A percentile compares a stretch with the other conserved stretches of the same genome.
These are phyloP conservation scores for Tetraselmis striata DNA, from an alignment of 139 green algal species.

Conservation along the genomic window DNA sequence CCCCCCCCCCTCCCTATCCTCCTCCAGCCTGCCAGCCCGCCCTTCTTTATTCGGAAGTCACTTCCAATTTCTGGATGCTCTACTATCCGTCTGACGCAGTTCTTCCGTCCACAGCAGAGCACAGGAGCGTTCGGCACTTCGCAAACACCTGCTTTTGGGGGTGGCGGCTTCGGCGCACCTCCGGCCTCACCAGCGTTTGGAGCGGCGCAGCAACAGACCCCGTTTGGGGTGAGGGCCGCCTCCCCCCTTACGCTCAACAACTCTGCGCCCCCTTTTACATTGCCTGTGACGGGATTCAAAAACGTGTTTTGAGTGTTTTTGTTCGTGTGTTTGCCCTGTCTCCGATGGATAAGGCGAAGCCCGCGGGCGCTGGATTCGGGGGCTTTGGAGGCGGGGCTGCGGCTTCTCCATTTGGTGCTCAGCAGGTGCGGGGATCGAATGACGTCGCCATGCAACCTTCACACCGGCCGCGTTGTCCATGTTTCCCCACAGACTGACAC, in stretches of 20 bases:
- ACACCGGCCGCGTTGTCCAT: too few species aligned
- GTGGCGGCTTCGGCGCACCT: neutral
- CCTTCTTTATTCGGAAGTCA: neutral
- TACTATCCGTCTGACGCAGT: neutral
- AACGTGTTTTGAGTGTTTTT: neutral
- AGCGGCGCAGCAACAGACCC: neutral
- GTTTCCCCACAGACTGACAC: too few species aligned
- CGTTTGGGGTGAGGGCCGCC: neutral
- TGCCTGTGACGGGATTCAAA: neutral
- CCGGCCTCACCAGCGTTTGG: slow-evolving; percentile 30
- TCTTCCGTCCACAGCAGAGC: too few species aligned
- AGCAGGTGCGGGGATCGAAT: neutral
- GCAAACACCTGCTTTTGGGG: neutral
- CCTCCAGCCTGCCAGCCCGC: too few species aligned
- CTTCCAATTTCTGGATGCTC: too few species aligned
- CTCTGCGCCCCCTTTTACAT: too few species aligned
- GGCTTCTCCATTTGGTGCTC: neutral
- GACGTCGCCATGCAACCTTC: too few species aligned
- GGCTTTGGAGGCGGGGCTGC: neutral
- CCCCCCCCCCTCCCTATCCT: neutral
- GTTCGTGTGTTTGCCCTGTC: neutral
- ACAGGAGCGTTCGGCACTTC: neutral
- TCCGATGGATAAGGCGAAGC: too few species aligned
- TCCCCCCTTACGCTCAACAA: neutral
- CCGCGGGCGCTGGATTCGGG: neutral